Percentiles rank a stretch among this genome's conserved stretches.
These are phyloP conservation scores for Pancytospora philotis DNA, from an alignment of 371 early-diverging fungal genomes.

Conservation along the genomic window DNA sequence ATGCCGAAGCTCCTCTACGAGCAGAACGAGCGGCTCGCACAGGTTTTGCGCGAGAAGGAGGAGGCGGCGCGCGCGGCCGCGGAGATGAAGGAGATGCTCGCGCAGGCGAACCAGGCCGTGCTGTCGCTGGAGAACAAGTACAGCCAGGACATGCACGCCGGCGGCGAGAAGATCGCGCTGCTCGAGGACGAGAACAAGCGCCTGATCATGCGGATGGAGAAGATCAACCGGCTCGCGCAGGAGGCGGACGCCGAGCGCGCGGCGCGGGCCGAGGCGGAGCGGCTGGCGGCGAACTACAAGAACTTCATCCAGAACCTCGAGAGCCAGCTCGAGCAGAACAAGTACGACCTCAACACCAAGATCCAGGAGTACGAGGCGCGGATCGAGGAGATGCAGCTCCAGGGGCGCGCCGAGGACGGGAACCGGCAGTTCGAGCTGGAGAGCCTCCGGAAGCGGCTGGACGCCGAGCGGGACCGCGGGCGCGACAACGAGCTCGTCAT, in stretches of 20 bases:
- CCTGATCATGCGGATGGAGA: slow-evolving; percentile 35
- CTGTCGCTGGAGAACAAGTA: slow-evolving; percentile 19
- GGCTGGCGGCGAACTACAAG: neutral
- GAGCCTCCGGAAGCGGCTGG: neutral
- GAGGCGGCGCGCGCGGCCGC: neutral
- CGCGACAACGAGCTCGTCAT: neutral
- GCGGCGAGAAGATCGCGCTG: slow-evolving; percentile 17
- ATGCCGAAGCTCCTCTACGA: slow-evolving; percentile 45
- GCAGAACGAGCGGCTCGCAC: slow-evolving; percentile 18
- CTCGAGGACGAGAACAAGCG: slow-evolving; percentile 52
- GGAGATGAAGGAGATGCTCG: slow-evolving; percentile 14
- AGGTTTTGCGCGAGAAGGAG: slow-evolving; percentile 27
- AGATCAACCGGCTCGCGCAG: slow-evolving; percentile 4
- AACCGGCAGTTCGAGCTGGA: slow-evolving; percentile 3
- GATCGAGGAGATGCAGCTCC: neutral
- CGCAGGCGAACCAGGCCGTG: slow-evolving; percentile 21
- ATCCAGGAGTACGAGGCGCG: neutral
- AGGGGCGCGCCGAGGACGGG: neutral
- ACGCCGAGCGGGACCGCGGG: neutral
- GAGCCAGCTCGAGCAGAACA: neutral
- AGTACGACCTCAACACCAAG: neutral
- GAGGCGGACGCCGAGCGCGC: neutral
- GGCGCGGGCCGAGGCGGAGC: neutral
- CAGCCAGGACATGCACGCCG: neutral
- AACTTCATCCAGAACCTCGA: neutral